Conservation (phyloP, 2,329 filamentous ascomycete genomes). For the Aspergillus neotritici region DNA sequence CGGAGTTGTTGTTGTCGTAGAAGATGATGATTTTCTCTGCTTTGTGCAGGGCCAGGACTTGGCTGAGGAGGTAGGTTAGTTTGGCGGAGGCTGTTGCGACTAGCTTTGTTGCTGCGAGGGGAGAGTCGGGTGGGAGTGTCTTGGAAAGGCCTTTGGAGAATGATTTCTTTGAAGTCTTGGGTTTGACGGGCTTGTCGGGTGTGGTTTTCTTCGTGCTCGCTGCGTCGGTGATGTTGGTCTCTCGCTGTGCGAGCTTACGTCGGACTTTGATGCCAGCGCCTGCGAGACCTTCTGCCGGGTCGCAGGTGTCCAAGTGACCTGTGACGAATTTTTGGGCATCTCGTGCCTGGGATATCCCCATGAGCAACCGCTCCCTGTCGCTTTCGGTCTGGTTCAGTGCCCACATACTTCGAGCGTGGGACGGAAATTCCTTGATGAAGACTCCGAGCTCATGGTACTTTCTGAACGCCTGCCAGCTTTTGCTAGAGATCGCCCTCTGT, state of each 20-base stretch:
- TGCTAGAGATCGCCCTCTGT: slow-evolving; percentile 53
- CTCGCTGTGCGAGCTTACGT: slow-evolving; percentile 20
- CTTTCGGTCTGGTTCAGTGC: slow-evolving; percentile 52
- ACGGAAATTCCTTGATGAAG: slow-evolving; percentile 63
- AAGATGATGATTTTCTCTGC: slow-evolving; percentile 87
- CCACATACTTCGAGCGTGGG: slow-evolving; percentile 58
- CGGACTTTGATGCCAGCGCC: slow-evolving; percentile 38
- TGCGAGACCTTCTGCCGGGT: slow-evolving; percentile 38
- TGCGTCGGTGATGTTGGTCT: slow-evolving; percentile 14
- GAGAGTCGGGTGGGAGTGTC: slow-evolving; percentile 37
- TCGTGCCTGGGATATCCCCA: slow-evolving; percentile 53
- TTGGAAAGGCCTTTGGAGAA: slow-evolving; percentile 25
- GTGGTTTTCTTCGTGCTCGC: slow-evolving; percentile 11
- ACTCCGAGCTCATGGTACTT: slow-evolving; percentile 72
- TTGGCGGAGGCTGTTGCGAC: slow-evolving; percentile 83
- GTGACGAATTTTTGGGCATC: slow-evolving; percentile 53
- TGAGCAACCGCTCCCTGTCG: slow-evolving; percentile 44
- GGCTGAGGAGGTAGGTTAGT: slow-evolving; percentile 74
- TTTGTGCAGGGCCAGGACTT: slow-evolving; percentile 61
- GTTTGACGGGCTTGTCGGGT: slow-evolving; percentile 21
- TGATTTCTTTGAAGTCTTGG: slow-evolving; percentile 25
- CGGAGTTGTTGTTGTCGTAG: slow-evolving; percentile 81
- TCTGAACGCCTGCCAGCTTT: slow-evolving; percentile 62
- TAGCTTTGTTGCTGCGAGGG: slow-evolving; percentile 57
- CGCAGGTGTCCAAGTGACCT: slow-evolving; percentile 26